A percentile compares a stretch with the other conserved stretches of the same genome.
These are phyloP conservation scores for Tetracladium maxilliforme DNA, from an alignment of 2,329 filamentous ascomycete genomes.

Conservation along the genomic window DNA sequence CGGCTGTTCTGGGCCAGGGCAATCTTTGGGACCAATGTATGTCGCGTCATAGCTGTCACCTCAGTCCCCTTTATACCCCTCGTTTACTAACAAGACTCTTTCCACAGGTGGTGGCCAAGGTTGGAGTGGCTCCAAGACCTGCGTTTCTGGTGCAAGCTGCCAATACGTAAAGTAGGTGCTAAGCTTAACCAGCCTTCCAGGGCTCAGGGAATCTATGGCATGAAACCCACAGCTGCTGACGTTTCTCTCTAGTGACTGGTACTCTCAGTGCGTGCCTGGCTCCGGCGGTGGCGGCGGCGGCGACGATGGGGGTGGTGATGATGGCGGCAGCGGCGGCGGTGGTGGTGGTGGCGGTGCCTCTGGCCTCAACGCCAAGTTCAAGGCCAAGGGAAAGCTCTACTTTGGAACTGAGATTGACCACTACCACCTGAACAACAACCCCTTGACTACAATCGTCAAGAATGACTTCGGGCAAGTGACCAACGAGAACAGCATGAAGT, in stretches of 20 bases:
- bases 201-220: too few species aligned
- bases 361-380: conserved; percentile 40
- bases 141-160: conserved; percentile 13
- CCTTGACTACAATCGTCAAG: conserved; percentile 40
- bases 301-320: conserved; percentile 1
- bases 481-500: conserved; percentile 58
- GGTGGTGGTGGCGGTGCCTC: conserved; percentile 7
- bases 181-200: too few species aligned
- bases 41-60: too few species aligned
- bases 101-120: conserved; percentile 12
- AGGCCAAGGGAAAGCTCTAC: conserved; percentile 50
- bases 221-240: too few species aligned
- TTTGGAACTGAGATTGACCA: conserved; percentile 43
- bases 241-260: conserved; percentile 2
- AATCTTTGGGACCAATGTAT: conserved; percentile 1
- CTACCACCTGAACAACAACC: conserved; percentile 28
- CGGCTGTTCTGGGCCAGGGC: conserved; percentile 1
- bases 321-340: conserved; percentile 2
- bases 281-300: conserved; percentile 1
- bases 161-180: conserved; percentile 7
- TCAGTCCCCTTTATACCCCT: too few species aligned
- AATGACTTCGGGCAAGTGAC: conserved; percentile 50
- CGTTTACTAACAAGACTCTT: background rate
- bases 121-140: conserved; percentile 13
- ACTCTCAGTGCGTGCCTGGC: conserved; percentile 10